Conservation (phyloP, 805 yeast genomes). For the Kodamaea kaohsiungensis region DNA sequence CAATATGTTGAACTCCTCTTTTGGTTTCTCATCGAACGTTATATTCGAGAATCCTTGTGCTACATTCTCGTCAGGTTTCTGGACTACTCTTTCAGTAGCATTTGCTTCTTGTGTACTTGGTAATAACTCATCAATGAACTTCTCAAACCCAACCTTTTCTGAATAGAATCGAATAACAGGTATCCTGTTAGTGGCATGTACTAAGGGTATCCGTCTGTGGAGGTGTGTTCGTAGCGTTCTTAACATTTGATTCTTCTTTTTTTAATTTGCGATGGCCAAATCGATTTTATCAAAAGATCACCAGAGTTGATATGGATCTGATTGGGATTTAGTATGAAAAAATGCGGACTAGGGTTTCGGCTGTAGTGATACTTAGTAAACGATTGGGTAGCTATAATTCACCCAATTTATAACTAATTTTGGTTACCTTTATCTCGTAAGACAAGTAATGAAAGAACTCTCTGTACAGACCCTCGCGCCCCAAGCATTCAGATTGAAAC, state of each 20-base stretch:
- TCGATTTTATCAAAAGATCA: not conserved
- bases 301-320: no score
- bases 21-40: not conserved
- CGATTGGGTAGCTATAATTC: no score
- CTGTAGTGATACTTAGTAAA: no score
- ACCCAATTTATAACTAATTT: no score
- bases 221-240: not conserved
- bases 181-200: not conserved
- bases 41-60: not conserved
- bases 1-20: conserved; percentile 13
- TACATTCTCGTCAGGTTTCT: not conserved
- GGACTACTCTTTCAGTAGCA: not conserved
- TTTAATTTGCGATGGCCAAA: not conserved
- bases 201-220: not conserved
- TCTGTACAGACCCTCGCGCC: no score
- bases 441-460: no score
- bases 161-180: not conserved
- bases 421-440: no score
- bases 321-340: no score
- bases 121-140: conserved; percentile 5
- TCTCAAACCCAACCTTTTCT: not conserved
- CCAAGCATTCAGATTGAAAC: no score
- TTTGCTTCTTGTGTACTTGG: not conserved
- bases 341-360: no score
- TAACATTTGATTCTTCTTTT: not conserved